These are phyloP conservation scores for Lenwebbia sp. DNA, from an alignment of 345 rosid genomes.

Conservation along the genomic window DNA sequence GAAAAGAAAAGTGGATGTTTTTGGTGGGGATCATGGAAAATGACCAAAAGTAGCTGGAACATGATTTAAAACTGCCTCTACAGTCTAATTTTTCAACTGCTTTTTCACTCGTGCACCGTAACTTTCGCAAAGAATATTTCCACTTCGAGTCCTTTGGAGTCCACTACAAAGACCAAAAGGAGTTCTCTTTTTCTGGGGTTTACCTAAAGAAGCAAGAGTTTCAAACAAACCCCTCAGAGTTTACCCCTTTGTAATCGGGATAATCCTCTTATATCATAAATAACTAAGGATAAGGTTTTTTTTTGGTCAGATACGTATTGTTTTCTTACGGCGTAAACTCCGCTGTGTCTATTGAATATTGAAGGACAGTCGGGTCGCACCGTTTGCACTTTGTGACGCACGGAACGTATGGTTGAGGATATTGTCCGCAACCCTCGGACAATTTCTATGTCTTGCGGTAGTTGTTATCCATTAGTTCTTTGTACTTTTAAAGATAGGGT, in stretches of 20 bases:
- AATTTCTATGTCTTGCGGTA: not conserved
- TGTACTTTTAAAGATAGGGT: not conserved
- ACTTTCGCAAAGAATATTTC: not conserved
- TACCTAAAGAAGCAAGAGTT: not conserved
- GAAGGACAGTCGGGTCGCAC: rapidly evolving
- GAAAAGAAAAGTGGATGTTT: not conserved
- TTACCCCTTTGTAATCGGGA: not conserved
- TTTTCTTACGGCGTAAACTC: not conserved
- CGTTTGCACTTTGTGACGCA: not conserved
- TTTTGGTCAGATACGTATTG: not conserved
- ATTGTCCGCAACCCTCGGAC: not conserved
- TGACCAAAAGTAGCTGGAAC: not conserved
- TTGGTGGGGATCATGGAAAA: not conserved
- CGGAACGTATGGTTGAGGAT: not conserved
- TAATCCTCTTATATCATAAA: not conserved
- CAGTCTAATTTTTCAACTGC: not conserved
- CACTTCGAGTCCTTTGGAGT: not conserved
- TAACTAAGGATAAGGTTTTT: not conserved
- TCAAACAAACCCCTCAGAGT: not conserved
- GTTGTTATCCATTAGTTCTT: not conserved
- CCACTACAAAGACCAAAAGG: not conserved
- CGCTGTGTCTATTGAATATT: not conserved
- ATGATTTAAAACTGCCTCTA: not conserved
- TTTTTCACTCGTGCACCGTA: not conserved
- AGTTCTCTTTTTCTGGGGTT: not conserved